Percentiles rank a stretch among this genome's conserved stretches.
Evolutionary conservation across 139 green algal species (phyloP).

Genomic region (Chlorella sp.): DNA sequence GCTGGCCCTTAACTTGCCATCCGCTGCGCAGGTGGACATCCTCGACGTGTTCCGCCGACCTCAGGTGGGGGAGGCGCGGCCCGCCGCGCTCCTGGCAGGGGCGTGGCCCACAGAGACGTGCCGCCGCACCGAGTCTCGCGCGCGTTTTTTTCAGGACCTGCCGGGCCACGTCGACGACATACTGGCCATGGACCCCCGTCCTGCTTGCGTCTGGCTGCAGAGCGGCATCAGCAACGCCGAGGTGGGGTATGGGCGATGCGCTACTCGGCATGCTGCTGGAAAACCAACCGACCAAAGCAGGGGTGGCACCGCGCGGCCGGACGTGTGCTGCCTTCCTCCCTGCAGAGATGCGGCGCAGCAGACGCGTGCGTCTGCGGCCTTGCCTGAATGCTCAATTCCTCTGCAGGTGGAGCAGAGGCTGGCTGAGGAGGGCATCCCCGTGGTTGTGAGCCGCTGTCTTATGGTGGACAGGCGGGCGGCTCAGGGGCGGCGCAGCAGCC

Average conservation of each 20-base stretch:
- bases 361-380: neutral
- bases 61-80: neutral
- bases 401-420: constrained; percentile 38
- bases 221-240: constrained; percentile 44
- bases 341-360: neutral
- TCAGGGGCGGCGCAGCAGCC: too few relatives aligned
- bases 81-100: neutral
- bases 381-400: neutral
- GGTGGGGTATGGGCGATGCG: neutral
- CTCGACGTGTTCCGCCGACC: constrained; percentile 49
- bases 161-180: constrained; percentile 60
- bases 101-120: neutral
- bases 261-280: too few relatives aligned
- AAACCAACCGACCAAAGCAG: too few relatives aligned
- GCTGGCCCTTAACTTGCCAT: too few relatives aligned
- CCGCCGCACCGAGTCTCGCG: neutral
- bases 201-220: constrained; percentile 62
- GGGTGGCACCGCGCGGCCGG: neutral
- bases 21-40: constrained; percentile 52
- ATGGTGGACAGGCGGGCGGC: too few relatives aligned
- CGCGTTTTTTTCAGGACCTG: constrained; percentile 9
- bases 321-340: neutral
- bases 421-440: constrained; percentile 52
- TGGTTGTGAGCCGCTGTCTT: too few relatives aligned
- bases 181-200: constrained; percentile 35